Base-by-base conservation (phyloP, 148 eudicot genomes). In the Vaccinium macrocarpon region DNA sequence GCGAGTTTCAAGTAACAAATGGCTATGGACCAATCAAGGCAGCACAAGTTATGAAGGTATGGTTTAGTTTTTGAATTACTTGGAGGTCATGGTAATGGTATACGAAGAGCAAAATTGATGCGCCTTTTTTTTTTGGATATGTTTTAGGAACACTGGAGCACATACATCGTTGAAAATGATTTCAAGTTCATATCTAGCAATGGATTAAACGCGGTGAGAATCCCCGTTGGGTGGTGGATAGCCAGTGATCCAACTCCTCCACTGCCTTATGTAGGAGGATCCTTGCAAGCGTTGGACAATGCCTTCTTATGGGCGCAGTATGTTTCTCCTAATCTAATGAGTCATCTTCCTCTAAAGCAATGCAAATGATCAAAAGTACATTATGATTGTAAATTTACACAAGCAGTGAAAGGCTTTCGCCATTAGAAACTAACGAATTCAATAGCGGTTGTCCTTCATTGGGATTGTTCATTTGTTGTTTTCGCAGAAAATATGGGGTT, bases 181-280 rank as follows among this genome's bases (percentile, higher is more conserved):
- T 87, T 87, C 82, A 81, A 48, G 57, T 87, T 87, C 74, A 81
- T 87, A 5, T 81, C 83, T 10, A 29, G 48, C 0, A 87, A 77
- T 56, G 86, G 86, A 5, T 8, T 84, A 14, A 87, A 84, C 42
- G 79, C 86, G 2, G 88, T 84, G 61, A 84, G 84, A 84, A 84
- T 87, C 15, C 88, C 84, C 16, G 86, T 87, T 23, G 88, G 86
- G 0, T 84, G 88, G 88, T 87, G 86, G 88, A 87, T 81, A 2
- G 81, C 81, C 11, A 42, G 70, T 75, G 88, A 84, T 46, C 86
- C 81, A 9, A 35, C 27, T 9, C 88, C 88, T 2, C 82, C 86
- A 4, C 72, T 42, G 82, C 88, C 88, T 23, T 87, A 73, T 13
- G 86, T 87, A 6, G 84, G 82, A 6, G 88, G 88, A 1, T 84